phyloP scores from a whole-genome alignment of 2,329 filamentous ascomycete genomes.

The Arthrobotrys sphaeroides region DNA sequence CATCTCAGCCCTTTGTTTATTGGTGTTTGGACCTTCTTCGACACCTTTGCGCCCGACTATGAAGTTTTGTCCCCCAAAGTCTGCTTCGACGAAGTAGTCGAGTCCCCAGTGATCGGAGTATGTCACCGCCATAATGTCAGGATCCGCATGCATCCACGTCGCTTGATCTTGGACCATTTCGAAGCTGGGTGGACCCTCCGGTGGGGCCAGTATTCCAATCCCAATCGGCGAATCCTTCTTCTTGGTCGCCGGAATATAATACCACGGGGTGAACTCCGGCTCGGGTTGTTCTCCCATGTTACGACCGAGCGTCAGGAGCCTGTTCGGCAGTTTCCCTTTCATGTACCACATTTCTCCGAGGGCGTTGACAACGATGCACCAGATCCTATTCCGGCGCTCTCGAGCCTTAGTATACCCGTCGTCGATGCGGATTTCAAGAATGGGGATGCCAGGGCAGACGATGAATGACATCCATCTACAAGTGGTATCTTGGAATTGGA shows the following conservation, averaged over 20 bases:
- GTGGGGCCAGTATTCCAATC: conserved; percentile 12
- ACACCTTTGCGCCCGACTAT: conserved; percentile 31
- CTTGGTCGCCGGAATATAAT: conserved; percentile 26
- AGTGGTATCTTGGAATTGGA: conserved; percentile 46
- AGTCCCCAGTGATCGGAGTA: conserved; percentile 30
- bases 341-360: conserved; percentile 91
- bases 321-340: conserved; percentile 47
- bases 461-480: conserved; percentile 50
- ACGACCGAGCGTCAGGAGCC: neutral
- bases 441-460: conserved; percentile 82
- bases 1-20: conserved; percentile 32
- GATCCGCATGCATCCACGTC: conserved; percentile 27
- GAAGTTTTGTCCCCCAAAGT: conserved; percentile 50
- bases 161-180: conserved; percentile 24
- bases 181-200: neutral
- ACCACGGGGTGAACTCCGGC: conserved; percentile 38
- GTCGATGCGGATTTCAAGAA: conserved; percentile 83
- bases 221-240: conserved; percentile 35
- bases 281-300: conserved; percentile 34
- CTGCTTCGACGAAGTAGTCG: conserved; percentile 49
- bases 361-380: conserved; percentile 93
- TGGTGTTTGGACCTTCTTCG: conserved; percentile 18
- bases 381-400: conserved; percentile 75
- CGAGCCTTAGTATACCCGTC: conserved; percentile 80
- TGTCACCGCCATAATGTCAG: conserved; percentile 29